Evolutionary conservation across 106 monocot genomes (phyloP).

Genomic region (Agapanthus africanus): DNA sequence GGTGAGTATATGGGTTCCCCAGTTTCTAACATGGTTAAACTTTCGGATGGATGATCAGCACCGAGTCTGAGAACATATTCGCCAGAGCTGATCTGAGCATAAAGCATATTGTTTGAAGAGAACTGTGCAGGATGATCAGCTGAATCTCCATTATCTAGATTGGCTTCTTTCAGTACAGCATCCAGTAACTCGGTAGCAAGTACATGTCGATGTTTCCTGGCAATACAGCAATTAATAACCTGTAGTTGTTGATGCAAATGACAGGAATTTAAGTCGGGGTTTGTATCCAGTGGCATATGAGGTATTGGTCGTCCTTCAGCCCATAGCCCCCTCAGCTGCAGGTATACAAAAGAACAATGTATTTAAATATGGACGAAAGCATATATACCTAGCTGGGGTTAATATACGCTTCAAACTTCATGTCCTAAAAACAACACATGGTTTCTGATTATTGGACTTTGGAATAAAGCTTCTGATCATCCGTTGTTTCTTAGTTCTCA

Average conservation of each 20-base stretch:
- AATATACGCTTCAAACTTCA: no score
- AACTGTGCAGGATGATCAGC: slow-evolving; percentile 3
- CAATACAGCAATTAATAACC: slow-evolving; percentile 89
- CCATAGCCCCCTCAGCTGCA: slow-evolving; percentile 82
- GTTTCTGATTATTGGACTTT: no score
- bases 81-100: slow-evolving; percentile 49
- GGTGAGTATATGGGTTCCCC: slow-evolving; percentile 81
- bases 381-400: background rate
- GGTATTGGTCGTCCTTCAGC: slow-evolving; percentile 68
- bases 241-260: slow-evolving; percentile 79
- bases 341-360: slow-evolving; percentile 4
- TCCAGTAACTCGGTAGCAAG: slow-evolving; percentile 47
- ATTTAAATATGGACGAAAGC: background rate
- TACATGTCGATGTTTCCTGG: slow-evolving; percentile 43
- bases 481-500: no score
- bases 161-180: slow-evolving; percentile 29
- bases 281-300: slow-evolving; percentile 63
- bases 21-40: slow-evolving; percentile 81
- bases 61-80: slow-evolving; percentile 76
- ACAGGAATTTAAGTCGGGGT: slow-evolving; percentile 79
- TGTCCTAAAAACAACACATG: no score
- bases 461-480: no score
- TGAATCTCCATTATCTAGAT: slow-evolving; percentile 10
- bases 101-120: slow-evolving; percentile 22
- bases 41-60: slow-evolving; percentile 54